phyloP scores from a whole-genome alignment of 352 stramenopile species.

The Phytophthora podocarpi region DNA sequence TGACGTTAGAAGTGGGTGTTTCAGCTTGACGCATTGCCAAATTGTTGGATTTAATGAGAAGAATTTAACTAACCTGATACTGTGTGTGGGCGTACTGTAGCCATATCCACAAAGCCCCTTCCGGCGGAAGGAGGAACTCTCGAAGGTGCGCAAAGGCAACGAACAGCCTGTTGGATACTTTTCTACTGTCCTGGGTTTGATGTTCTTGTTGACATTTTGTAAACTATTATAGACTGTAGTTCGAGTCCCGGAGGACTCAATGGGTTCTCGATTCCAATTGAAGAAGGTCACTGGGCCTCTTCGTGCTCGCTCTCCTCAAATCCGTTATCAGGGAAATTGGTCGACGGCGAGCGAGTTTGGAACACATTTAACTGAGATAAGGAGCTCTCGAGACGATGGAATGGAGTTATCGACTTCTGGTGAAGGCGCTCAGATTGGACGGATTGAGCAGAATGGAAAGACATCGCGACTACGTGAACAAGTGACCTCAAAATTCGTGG shows the following conservation, averaged over 20 bases:
- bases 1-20: slow-evolving; percentile 36
- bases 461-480: background rate
- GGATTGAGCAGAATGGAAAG: background rate
- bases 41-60: background rate
- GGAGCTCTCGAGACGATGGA: background rate
- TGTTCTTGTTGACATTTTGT: background rate
- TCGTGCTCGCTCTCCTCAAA: slow-evolving; percentile 23
- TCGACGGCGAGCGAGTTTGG: background rate
- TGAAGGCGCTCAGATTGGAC: background rate
- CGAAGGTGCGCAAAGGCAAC: slow-evolving; percentile 43
- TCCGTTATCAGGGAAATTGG: background rate
- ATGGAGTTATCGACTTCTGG: background rate
- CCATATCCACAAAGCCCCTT: slow-evolving; percentile 51
- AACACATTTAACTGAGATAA: background rate
- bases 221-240: slow-evolving; percentile 14
- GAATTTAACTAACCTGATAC: too few species aligned
- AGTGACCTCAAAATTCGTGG: background rate
- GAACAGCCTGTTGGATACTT: background rate
- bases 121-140: slow-evolving; percentile 41
- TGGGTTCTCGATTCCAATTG: slow-evolving; percentile 12
- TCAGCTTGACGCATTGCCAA: background rate
- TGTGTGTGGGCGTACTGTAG: too few species aligned
- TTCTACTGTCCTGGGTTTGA: background rate
- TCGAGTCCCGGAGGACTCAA: background rate
- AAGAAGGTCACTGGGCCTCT: slow-evolving; percentile 12